Percentiles rank a stretch among this genome's conserved stretches.
These are phyloP conservation scores for Sporisorium graminicola DNA, from an alignment of 1,284 basidiomycete species.

Conservation along the genomic window DNA sequence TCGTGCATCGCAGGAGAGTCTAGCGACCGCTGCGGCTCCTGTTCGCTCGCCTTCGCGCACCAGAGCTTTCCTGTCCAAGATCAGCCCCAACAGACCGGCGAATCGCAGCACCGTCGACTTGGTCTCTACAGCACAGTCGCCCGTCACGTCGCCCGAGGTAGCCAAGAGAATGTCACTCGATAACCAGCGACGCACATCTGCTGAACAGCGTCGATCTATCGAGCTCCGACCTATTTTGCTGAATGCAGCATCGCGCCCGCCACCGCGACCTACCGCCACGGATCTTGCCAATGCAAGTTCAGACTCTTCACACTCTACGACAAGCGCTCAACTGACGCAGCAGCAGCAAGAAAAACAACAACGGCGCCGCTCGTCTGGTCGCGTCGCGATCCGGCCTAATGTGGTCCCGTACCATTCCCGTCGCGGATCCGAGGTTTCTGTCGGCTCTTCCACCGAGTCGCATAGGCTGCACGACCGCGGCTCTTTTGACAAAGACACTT, in stretches of 20 bases:
- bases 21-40: conserved; percentile 2
- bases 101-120: conserved; percentile 40
- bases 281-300: neutral
- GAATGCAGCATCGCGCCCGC: conserved; percentile 24
- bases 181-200: conserved; percentile 22
- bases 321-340: conserved; percentile 4
- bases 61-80: conserved; percentile 38
- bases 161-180: conserved; percentile 22
- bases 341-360: conserved; percentile 16
- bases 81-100: conserved; percentile 17
- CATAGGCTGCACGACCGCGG: conserved; percentile 10
- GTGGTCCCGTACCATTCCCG: conserved; percentile 46
- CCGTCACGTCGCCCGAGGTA: neutral
- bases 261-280: conserved; percentile 1
- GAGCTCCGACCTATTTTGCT: conserved; percentile 45
- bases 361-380: conserved; percentile 22
- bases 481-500: conserved; percentile 27
- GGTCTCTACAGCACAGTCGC: conserved; percentile 1
- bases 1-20: conserved; percentile 17
- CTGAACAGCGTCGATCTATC: conserved; percentile 35
- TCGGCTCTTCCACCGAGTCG: conserved; percentile 32
- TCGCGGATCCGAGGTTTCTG: conserved; percentile 34
- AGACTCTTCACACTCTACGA: neutral
- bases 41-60: conserved; percentile 31
- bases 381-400: conserved; percentile 28